phyloP scores from a whole-genome alignment of 164 flowering plant genomes.

The Vitis riparia region DNA sequence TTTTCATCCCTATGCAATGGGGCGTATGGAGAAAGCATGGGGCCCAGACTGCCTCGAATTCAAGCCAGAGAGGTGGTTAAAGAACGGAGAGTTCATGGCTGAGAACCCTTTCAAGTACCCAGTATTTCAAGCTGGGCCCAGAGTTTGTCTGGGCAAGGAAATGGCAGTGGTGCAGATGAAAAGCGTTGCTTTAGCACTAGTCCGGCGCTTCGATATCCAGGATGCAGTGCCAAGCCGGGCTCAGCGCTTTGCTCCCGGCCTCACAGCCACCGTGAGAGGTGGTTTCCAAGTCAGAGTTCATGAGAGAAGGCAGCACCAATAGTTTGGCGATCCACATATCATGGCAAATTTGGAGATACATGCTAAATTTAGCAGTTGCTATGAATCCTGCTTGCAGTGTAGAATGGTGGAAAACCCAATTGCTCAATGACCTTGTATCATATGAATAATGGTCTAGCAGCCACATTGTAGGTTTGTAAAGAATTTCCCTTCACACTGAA shows the following conservation, averaged over 20 bases:
- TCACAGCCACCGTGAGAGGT: slow-evolving; percentile 63
- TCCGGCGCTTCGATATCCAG: slow-evolving; percentile 47
- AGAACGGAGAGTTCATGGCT: slow-evolving; percentile 47
- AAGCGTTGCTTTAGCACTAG: slow-evolving; percentile 44
- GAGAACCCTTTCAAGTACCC: slow-evolving; percentile 58
- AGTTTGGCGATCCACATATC: neutral
- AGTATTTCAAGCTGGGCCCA: slow-evolving; percentile 65
- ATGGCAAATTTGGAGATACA: neutral
- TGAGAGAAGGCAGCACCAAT: slow-evolving; percentile 5
- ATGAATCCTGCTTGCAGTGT: neutral
- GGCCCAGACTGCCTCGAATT: slow-evolving; percentile 66
- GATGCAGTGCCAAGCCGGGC: slow-evolving; percentile 8
- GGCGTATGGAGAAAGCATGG: slow-evolving; percentile 82
- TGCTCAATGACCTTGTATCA: too few species aligned
- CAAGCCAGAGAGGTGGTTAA: slow-evolving; percentile 78
- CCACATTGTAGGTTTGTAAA: too few species aligned
- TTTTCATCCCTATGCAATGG: slow-evolving; percentile 93
- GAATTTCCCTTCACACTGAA: too few species aligned
- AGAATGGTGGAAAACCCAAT: too few species aligned
- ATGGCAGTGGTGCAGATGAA: slow-evolving; percentile 60
- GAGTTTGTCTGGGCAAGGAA: slow-evolving; percentile 73
- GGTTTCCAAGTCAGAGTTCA: slow-evolving; percentile 56
- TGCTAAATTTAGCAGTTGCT: neutral
- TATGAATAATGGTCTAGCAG: too few species aligned
- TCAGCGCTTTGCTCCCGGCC: slow-evolving; percentile 57